A percentile compares a stretch with the other conserved stretches of the same genome.
phyloP scores from a whole-genome alignment of 352 stramenopile species.

The Pythium dissotocum region DNA sequence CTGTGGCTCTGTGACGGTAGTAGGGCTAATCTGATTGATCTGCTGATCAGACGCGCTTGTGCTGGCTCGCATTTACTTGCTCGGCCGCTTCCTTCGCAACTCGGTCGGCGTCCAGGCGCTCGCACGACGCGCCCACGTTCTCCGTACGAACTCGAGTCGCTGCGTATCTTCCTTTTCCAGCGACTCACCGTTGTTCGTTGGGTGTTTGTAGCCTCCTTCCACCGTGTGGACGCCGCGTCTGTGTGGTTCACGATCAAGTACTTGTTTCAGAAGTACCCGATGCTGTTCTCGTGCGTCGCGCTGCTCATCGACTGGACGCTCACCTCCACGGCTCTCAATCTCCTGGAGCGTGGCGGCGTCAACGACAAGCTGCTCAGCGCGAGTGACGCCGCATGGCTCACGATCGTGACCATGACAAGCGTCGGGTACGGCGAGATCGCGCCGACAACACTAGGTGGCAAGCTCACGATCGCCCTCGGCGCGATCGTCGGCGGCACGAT shows the following conservation, averaged over 20 bases:
- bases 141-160: conserved; percentile 19
- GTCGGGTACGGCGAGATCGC: conserved; percentile 62
- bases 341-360: conserved; percentile 47
- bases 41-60: conserved; percentile 42
- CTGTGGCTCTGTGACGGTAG: not conserved
- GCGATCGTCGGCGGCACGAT: conserved; percentile 59
- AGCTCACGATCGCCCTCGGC: conserved; percentile 55
- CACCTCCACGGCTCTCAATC: conserved; percentile 56
- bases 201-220: conserved; percentile 40
- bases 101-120: conserved; percentile 41
- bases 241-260: conserved; percentile 69
- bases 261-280: conserved; percentile 50
- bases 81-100: conserved; percentile 54
- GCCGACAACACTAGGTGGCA: conserved; percentile 50
- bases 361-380: conserved; percentile 45
- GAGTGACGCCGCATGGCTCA: conserved; percentile 59
- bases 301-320: conserved; percentile 55
- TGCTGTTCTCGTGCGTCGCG: conserved; percentile 38
- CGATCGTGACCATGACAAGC: conserved; percentile 68
- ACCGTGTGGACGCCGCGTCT: conserved; percentile 54
- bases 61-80: conserved; percentile 54
- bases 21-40: not conserved
- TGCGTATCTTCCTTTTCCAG: conserved; percentile 11
- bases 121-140: conserved; percentile 41
- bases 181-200: not conserved